These are phyloP conservation scores for Rhododendron ovatum DNA, from an alignment of 148 eudicot species.

Conservation along the genomic window DNA sequence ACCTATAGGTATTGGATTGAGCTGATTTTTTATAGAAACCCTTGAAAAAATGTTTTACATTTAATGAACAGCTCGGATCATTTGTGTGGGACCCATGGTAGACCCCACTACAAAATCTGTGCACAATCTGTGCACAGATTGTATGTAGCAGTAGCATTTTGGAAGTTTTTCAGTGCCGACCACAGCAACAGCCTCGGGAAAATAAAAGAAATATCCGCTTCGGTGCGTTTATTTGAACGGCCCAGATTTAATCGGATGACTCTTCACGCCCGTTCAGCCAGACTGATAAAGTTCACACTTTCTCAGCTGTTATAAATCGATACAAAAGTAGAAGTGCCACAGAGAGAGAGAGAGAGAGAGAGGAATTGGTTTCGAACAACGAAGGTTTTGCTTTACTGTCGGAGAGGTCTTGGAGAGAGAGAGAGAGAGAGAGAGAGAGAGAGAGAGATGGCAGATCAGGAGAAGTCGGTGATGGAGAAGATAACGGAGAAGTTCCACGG, in stretches of 20 bases:
- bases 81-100: too few relatives aligned
- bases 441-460: constrained; percentile 39
- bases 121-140: too few relatives aligned
- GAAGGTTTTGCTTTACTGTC: not conserved
- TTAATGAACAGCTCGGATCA: too few relatives aligned
- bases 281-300: not conserved
- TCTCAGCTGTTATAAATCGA: not conserved
- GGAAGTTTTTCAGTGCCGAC: too few relatives aligned
- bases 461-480: constrained; percentile 43
- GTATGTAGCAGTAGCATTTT: too few relatives aligned
- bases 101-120: too few relatives aligned
- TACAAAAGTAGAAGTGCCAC: not conserved
- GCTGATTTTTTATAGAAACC: too few relatives aligned
- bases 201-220: not conserved
- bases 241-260: not conserved
- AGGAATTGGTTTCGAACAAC: not conserved
- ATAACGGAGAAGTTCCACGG: constrained; percentile 49
- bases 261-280: not conserved
- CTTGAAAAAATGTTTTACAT: too few relatives aligned
- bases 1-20: too few relatives aligned
- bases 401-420: not conserved
- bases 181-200: not conserved
- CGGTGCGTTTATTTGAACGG: not conserved
- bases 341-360: not conserved
- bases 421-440: not conserved